Percentiles rank a stretch among this genome's conserved stretches.
phyloP scores from a whole-genome alignment of 345 rosid genomes.

The Boechera retrofracta region DNA sequence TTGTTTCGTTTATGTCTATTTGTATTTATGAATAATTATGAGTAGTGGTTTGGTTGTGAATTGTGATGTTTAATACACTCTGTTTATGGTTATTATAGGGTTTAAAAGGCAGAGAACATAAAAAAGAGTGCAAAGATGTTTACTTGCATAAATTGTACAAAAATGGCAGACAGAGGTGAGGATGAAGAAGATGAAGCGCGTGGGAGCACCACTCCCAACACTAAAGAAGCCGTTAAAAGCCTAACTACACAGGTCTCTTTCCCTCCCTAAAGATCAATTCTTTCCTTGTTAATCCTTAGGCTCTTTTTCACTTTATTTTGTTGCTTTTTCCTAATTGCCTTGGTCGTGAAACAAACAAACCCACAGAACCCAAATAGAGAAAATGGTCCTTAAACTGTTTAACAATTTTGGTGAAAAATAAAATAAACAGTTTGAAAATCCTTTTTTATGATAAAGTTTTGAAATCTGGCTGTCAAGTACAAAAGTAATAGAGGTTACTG shows the following conservation, averaged over 20 bases:
- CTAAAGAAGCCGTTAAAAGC: conserved; percentile 99
- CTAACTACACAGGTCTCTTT: conserved; percentile 86
- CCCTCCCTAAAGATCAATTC: conserved; percentile 21
- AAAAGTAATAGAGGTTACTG: conserved; percentile 34
- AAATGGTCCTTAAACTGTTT: conserved; percentile 30
- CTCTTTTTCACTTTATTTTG: conserved; percentile 32
- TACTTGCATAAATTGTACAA: conserved; percentile 95
- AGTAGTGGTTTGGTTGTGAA: conserved; percentile 11
- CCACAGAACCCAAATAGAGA: background rate
- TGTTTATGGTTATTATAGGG: conserved; percentile 13
- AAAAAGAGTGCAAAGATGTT: conserved; percentile 62
- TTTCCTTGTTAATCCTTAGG: conserved; percentile 34
- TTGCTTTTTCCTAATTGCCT: conserved; percentile 29
- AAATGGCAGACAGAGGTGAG: conserved; percentile 72
- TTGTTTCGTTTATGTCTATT: background rate
- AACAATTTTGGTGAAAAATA: conserved; percentile 17
- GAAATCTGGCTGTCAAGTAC: conserved; percentile 32
- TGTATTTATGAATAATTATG: background rate
- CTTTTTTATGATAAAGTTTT: conserved; percentile 7
- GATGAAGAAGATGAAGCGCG: conserved; percentile 63
- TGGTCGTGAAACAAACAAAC: conserved; percentile 26
- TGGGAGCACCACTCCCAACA: conserved; percentile 76
- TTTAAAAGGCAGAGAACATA: conserved; percentile 27
- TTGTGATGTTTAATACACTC: conserved; percentile 10
- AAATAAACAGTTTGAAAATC: background rate